Percentiles rank a stretch among this genome's conserved stretches.
Conservation (phyloP, 805 yeast genomes). For the Candida broadrunensis region DNA sequence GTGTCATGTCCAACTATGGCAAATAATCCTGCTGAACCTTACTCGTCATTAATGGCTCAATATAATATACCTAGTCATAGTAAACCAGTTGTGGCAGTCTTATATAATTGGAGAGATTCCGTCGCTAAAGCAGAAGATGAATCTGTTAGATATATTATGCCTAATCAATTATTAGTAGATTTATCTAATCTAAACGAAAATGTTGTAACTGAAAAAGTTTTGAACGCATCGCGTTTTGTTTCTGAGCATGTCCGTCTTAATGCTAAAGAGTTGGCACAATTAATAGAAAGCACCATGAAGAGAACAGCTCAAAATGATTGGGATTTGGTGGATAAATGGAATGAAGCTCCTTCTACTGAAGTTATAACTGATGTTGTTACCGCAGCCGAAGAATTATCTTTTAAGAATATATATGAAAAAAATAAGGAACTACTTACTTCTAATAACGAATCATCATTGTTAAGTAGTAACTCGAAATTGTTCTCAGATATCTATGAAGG, state of each 20-base stretch:
- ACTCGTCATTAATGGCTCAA: constrained; percentile 59
- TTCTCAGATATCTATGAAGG: constrained; percentile 11
- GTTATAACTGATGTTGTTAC: not conserved
- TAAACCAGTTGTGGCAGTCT: constrained; percentile 52
- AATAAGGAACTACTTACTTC: constrained; percentile 8
- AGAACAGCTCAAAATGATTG: constrained; percentile 34
- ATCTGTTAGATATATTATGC: constrained; percentile 77
- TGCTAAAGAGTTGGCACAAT: constrained; percentile 55
- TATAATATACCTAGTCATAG: constrained; percentile 59
- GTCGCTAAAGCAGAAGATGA: constrained; percentile 79
- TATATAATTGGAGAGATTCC: constrained; percentile 82
- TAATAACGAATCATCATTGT: constrained; percentile 2
- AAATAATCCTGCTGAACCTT: constrained; percentile 57
- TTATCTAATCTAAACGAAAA: constrained; percentile 56
- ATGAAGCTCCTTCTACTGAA: constrained; percentile 4
- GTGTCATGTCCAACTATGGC: constrained; percentile 49
- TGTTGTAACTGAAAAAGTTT: constrained; percentile 52
- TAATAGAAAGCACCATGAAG: constrained; percentile 45
- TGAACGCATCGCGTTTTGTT: constrained; percentile 42
- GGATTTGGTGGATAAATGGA: constrained; percentile 29
- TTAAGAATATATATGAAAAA: constrained; percentile 9
- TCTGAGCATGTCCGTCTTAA: constrained; percentile 57
- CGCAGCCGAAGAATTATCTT: not conserved
- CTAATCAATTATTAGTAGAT: constrained; percentile 70
- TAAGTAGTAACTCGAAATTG: constrained; percentile 9